Evolutionary conservation across 2,329 filamentous ascomycete genomes (phyloP), one percentile per base, ranked within the genome.

Genomic region (Microdochium nivale): DNA sequence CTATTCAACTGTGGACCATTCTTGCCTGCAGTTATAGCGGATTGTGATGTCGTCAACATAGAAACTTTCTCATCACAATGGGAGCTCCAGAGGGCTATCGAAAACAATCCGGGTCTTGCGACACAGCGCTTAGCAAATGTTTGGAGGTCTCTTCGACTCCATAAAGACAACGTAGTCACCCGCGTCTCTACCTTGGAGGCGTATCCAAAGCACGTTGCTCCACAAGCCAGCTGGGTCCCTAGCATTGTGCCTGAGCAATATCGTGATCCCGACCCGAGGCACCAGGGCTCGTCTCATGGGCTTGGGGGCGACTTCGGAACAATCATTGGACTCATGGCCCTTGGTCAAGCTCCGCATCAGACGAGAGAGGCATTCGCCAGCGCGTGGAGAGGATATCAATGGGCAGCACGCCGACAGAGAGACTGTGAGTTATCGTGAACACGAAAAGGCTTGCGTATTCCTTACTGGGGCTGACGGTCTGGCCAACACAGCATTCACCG

Each of bases 251-350:
- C 37, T 13, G 25, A 25, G 35, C 25, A 13, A 32, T 51, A 51
- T 16, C 23, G 25, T 3, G 25, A 43, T 7, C 25, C 37, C 16
- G 2, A 25, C 8, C 5, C 40, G 21, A 7, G 21, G 5, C 13
- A 9, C 14, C 24, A 32, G 9, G 13, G 8, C 24, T 16, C 14
- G 16, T 40, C 32, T 21, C 37, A 24, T 16, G 40, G 49, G 3
- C 49, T 51, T 32, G 49, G 49, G 16, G 49, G 49, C n/a, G 37
- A 51, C 24, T 46, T 51, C 21, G 49, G 25, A 11, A 33, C 25
- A 16, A 23, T 51, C 8, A 51, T 51, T 35, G 49, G 49, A 10
- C 49, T 51, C 19, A 23, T 46, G 49, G 49, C 49, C 4, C 40
- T 51, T 4, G 46, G 37, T 14, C 49, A 46, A 47, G 49, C 30